Base-by-base conservation (phyloP, 2,329 filamentous ascomycete species). In the Alternaria novae-zelandiae region DNA sequence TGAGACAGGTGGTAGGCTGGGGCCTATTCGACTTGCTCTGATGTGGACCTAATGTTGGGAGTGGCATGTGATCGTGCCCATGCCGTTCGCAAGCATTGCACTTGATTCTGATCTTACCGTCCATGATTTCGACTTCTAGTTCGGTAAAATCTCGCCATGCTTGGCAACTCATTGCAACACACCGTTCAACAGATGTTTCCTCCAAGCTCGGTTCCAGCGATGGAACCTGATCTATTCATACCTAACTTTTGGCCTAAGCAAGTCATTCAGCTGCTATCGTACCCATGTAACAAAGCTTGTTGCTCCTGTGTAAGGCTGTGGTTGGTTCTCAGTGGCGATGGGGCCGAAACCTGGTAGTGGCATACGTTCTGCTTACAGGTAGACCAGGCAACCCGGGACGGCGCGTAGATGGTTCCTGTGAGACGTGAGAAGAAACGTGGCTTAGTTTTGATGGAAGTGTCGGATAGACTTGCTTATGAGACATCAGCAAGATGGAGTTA, bases 211-310 rank as follows among this genome's bases (percentile, higher is more conserved):
- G 54, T 20, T 62, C 20, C 51, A 57, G 28, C 13, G 2, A 36
- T 20, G 20, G 9, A 20, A 30, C n/a, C 13, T 17, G 25, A 5
- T 17, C 26, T 23, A 23, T 49, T 26, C 21, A 47, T 59, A 26
- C 46, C 41, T 25, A 15, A 25, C 8, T 11, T 13, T 30, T n/a
- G 20, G 43, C 36, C 17, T 36, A 55, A 53, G 50, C 47, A 26
- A 28, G 13, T 28, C 21, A 20, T 50, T 65, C 63, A 65, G 63
- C 63, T 65, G 17, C 26, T 15, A 57, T 47, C 50, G 55, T 49
- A 54, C 41, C 63, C 59, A 26, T 44, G 44, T 15, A 15, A 21
- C 2, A 20, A 65, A 65, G 63, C 59, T 63, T 65, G 11, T 59
- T 63, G 54, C 32, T 59, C 55, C 63, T 56, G 5, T 20, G 17